Evolutionary conservation across 371 early-diverging fungal species (phyloP).

Genomic region (Mucor mucedo): DNA sequence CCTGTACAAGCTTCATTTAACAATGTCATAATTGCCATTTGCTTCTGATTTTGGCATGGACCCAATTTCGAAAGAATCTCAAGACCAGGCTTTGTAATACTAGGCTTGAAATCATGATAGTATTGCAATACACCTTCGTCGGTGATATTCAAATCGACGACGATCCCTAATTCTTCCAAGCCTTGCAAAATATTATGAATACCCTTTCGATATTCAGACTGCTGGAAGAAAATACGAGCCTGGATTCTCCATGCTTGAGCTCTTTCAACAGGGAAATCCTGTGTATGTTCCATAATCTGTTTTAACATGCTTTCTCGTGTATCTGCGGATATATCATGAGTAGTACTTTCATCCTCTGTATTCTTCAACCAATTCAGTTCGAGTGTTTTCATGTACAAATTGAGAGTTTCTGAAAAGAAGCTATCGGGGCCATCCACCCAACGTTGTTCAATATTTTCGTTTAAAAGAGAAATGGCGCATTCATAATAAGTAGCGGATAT

Average conservation of each 20-base stretch:
- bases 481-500: constrained; percentile 36
- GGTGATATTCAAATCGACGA: constrained; percentile 21
- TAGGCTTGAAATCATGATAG: constrained; percentile 28
- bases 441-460: constrained; percentile 17
- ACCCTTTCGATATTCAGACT: constrained; percentile 40
- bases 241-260: constrained; percentile 44
- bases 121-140: constrained; percentile 18
- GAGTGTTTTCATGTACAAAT: constrained; percentile 39
- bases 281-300: constrained; percentile 37
- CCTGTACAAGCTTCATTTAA: constrained; percentile 47
- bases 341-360: neutral
- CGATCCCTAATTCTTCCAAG: constrained; percentile 31
- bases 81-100: constrained; percentile 26
- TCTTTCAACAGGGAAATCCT: constrained; percentile 35
- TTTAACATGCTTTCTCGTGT: constrained; percentile 19
- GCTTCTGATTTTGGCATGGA: constrained; percentile 29
- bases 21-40: constrained; percentile 39
- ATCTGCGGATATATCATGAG: neutral
- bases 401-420: constrained; percentile 43
- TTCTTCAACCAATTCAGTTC: constrained; percentile 34
- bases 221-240: constrained; percentile 41
- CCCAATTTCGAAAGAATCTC: constrained; percentile 22
- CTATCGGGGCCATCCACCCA: constrained; percentile 40
- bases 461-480: constrained; percentile 34
- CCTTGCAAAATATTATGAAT: constrained; percentile 40